Conservation (phyloP, 1,284 basidiomycete species). For the Limonomyces culmigenus region DNA sequence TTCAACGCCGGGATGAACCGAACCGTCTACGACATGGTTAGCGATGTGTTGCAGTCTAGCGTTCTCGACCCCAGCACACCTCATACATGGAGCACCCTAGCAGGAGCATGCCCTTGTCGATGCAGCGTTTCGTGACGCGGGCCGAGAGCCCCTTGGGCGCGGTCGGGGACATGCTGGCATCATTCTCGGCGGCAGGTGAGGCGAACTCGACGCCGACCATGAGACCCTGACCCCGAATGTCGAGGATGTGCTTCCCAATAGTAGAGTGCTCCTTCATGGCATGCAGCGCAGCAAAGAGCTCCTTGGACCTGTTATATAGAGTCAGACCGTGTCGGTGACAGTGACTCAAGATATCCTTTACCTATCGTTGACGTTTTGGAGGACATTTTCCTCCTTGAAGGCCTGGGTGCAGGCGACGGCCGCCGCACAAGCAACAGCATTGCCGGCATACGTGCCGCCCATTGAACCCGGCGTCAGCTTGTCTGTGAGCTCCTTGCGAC, state of each 20-base stretch:
- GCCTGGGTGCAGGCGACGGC: constrained; percentile 68
- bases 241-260: constrained; percentile 42
- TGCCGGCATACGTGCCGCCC: constrained; percentile 87
- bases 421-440: constrained; percentile 80
- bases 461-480: constrained; percentile 53
- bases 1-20: constrained; percentile 67
- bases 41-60: no score
- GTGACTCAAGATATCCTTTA: constrained; percentile 11
- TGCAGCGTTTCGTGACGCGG: constrained; percentile 65
- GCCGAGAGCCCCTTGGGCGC: constrained; percentile 52
- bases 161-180: constrained; percentile 21
- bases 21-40: no score
- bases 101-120: constrained; percentile 71
- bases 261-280: constrained; percentile 32
- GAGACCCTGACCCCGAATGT: constrained; percentile 63
- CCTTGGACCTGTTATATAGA: constrained; percentile 45
- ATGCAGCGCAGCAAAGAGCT: constrained; percentile 52
- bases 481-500: constrained; percentile 71
- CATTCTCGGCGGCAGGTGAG: constrained; percentile 34
- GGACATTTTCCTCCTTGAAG: constrained; percentile 61
- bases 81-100: constrained; percentile 70
- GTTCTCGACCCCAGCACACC: no score
- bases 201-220: constrained; percentile 77
- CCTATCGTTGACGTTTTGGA: constrained; percentile 66
- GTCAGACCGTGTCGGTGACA: no score